A percentile compares a stretch with the other conserved stretches of the same genome.
Conservation (phyloP, 2,329 filamentous ascomycete species). For the Xylariaceae sp. region DNA sequence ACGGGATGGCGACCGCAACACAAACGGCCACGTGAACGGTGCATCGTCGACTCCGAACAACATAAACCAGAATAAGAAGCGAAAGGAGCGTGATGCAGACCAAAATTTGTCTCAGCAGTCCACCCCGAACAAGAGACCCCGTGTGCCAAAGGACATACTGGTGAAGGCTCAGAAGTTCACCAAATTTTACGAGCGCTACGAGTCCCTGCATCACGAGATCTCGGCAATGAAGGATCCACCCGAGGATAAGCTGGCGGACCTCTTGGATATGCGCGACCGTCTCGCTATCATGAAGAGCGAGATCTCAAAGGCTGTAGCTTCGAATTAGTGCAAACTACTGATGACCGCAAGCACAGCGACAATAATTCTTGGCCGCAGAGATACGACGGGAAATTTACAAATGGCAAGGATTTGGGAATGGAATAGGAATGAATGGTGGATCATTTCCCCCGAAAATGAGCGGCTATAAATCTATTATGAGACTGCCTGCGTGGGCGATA, state of each 20-base stretch:
- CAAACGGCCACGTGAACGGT: conserved; percentile 28
- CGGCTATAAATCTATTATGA: background rate
- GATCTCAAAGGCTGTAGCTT: conserved; percentile 53
- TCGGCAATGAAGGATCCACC: conserved; percentile 52
- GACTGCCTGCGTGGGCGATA: background rate
- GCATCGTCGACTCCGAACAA: conserved; percentile 14
- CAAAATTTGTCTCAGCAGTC: conserved; percentile 38
- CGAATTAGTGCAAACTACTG: conserved; percentile 18
- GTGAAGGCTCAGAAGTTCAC: conserved; percentile 60
- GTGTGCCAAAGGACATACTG: conserved; percentile 52
- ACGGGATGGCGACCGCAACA: conserved; percentile 30
- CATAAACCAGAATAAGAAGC: conserved; percentile 43
- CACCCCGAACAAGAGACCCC: conserved; percentile 42
- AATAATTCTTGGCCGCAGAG: background rate
- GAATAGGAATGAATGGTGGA: background rate
- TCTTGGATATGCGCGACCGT: conserved; percentile 58
- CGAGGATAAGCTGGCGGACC: conserved; percentile 51
- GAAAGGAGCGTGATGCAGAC: conserved; percentile 41
- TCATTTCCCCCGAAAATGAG: background rate
- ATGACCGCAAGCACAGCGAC: background rate
- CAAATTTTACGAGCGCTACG: conserved; percentile 58
- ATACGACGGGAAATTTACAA: background rate
- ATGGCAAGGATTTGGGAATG: background rate
- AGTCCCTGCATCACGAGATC: conserved; percentile 59
- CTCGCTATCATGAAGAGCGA: conserved; percentile 61